Percentiles rank a stretch among this genome's conserved stretches.
Conservation (phyloP, 2,329 filamentous ascomycete genomes). For the Cladosporium sp. region DNA sequence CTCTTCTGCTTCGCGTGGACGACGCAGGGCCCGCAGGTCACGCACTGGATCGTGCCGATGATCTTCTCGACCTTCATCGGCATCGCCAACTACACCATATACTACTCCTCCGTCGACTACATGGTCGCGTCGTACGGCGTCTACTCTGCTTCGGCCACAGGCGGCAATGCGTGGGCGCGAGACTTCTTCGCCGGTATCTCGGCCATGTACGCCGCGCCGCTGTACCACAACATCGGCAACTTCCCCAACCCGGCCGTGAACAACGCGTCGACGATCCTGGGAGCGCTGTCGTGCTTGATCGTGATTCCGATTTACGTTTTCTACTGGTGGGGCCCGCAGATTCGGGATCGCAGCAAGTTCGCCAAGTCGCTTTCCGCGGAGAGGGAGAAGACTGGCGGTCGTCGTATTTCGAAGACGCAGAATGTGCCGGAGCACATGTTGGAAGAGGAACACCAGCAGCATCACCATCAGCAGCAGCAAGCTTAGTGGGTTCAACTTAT, state of each 20-base stretch:
- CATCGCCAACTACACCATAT: slow-evolving; percentile 72
- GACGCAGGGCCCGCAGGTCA: slow-evolving; percentile 55
- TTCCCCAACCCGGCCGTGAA: slow-evolving; percentile 46
- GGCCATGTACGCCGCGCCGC: slow-evolving; percentile 65
- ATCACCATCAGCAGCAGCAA: neutral
- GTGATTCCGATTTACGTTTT: slow-evolving; percentile 56
- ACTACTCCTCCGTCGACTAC: slow-evolving; percentile 74
- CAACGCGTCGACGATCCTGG: slow-evolving; percentile 56
- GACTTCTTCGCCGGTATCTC: slow-evolving; percentile 71
- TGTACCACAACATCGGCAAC: slow-evolving; percentile 47
- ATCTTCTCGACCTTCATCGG: slow-evolving; percentile 66
- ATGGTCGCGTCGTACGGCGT: slow-evolving; percentile 71
- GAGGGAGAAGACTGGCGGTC: slow-evolving; percentile 32
- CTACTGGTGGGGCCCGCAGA: slow-evolving; percentile 55
- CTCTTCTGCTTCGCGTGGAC: slow-evolving; percentile 72
- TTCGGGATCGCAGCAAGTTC: slow-evolving; percentile 53
- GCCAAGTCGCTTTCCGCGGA: slow-evolving; percentile 46
- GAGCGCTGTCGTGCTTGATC: slow-evolving; percentile 52
- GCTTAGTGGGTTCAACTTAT: neutral
- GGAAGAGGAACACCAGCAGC: neutral
- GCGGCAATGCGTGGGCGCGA: slow-evolving; percentile 70
- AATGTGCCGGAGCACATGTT: slow-evolving; percentile 9
- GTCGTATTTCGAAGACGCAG: slow-evolving; percentile 18
- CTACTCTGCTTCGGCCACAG: slow-evolving; percentile 71
- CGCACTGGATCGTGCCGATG: slow-evolving; percentile 64